Percentiles rank a stretch among this genome's conserved stretches.
These are phyloP conservation scores for Penstemon newberryi DNA, from an alignment of 257 asterid genomes.

Conservation along the genomic window DNA sequence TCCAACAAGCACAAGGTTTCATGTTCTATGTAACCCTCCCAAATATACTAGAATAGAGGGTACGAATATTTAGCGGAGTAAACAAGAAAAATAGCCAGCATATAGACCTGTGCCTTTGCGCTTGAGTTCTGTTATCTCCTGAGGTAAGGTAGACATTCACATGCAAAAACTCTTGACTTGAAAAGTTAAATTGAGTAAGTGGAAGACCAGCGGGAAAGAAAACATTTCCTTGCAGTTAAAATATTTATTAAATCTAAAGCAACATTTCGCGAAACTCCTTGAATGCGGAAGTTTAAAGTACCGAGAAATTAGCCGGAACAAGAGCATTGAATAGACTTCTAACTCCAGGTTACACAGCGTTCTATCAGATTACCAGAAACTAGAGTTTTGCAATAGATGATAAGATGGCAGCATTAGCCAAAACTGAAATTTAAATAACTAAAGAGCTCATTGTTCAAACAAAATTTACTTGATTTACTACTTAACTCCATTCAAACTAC, in stretches of 20 bases:
- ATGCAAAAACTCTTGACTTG: slow-evolving; percentile 12
- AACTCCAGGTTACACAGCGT: not conserved
- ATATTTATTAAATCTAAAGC: slow-evolving; percentile 3
- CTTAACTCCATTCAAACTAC: no score
- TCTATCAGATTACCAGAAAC: not conserved
- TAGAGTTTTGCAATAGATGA: not conserved
- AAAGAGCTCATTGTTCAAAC: not conserved
- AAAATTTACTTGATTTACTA: no score
- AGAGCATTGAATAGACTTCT: not conserved
- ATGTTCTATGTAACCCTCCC: no score
- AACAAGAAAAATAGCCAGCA: no score
- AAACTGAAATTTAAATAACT: not conserved
- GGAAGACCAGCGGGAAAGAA: slow-evolving; percentile 1
- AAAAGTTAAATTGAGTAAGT: not conserved
- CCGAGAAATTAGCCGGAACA: not conserved
- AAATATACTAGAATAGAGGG: no score
- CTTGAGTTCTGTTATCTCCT: no score
- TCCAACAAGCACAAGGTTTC: not conserved
- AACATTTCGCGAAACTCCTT: slow-evolving; percentile 10
- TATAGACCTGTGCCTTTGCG: no score
- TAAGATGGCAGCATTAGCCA: not conserved
- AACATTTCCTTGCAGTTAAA: not conserved
- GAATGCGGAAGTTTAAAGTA: not conserved
- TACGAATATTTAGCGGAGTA: no score
- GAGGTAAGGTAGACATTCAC: not conserved